These are phyloP conservation scores for Corynespora cassiicola DNA, from an alignment of 2,329 filamentous ascomycete species.

Conservation along the genomic window DNA sequence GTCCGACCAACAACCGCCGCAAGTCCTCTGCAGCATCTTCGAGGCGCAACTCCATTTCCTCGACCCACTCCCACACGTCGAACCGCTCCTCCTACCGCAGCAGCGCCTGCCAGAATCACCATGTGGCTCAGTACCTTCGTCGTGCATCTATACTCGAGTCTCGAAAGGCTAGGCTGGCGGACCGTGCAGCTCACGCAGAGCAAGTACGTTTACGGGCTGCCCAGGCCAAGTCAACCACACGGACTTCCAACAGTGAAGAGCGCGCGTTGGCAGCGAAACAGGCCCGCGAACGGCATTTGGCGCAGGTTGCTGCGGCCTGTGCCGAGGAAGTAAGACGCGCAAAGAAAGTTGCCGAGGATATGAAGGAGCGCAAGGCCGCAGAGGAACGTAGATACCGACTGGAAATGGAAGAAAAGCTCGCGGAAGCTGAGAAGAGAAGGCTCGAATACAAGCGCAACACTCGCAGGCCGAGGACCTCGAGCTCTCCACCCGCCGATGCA, in stretches of 20 bases:
- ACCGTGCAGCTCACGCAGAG: slow-evolving; percentile 81
- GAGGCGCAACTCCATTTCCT: slow-evolving; percentile 80
- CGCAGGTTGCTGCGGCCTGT: slow-evolving; percentile 80
- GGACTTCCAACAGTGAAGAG: slow-evolving; percentile 74
- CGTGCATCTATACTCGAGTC: slow-evolving; percentile 82
- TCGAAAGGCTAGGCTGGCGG: slow-evolving; percentile 78
- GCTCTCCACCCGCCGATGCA: slow-evolving; percentile 56
- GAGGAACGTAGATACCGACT: slow-evolving; percentile 72
- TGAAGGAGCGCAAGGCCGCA: slow-evolving; percentile 80
- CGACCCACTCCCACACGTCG: slow-evolving; percentile 74
- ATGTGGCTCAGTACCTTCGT: slow-evolving; percentile 79
- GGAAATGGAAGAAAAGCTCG: slow-evolving; percentile 81
- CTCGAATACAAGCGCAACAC: slow-evolving; percentile 59
- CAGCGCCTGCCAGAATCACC: slow-evolving; percentile 74
- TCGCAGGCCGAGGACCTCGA: slow-evolving; percentile 65
- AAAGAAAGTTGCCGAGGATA: slow-evolving; percentile 81
- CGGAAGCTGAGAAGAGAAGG: slow-evolving; percentile 76
- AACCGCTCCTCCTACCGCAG: slow-evolving; percentile 62
- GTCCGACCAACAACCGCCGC: slow-evolving; percentile 67
- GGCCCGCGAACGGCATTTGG: slow-evolving; percentile 79
- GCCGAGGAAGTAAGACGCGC: slow-evolving; percentile 84
- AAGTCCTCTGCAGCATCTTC: slow-evolving; percentile 80
- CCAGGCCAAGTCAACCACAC: slow-evolving; percentile 72
- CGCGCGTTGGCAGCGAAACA: slow-evolving; percentile 78
- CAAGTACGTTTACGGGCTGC: slow-evolving; percentile 81